Evolutionary conservation across 192 early-diverging fungal genomes (phyloP), one percentile per base, ranked within the genome.

Genomic region (Backusella tuberculispora): DNA sequence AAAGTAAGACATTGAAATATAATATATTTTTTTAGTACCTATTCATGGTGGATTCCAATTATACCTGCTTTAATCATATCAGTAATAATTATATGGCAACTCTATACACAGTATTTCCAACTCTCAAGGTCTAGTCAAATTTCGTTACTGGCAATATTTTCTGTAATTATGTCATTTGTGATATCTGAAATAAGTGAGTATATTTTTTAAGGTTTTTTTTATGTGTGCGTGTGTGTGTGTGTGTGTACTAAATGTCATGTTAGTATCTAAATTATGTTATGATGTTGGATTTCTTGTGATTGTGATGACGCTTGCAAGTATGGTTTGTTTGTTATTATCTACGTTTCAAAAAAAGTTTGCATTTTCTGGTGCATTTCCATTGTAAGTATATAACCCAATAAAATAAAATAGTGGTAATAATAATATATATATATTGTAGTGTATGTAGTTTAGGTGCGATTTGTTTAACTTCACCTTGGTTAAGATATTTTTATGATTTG

Each of bases 41-140:
- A 41, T 68, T 24, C 67, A 21, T 78, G 77, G 77, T 78, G 71
- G 71, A 74, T 69, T n/a, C 77, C 77, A 9, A 56, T 74, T 15
- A 15, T 78, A 29, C 73, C 60, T 64, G 14, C 48, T 47, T n/a
- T 69, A 26, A 24, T 74, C 34, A 26, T 60, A 4, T 41, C 50
- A 21, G 34, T 75, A 0, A 64, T 78, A 2, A 65, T 47, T 21
- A 50, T 74, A 38, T 78, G 77, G 77, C 72, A 74, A 42, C 24
- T 78, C 19, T 78, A 73, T 53, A 37, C 44, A 12, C 43, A 70
- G 5, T 78, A 78, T 45, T 74, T 60, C 2, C 66, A 69, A 14
- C 24, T 78, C 6, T 50, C 60, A 21, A 60, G 7, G 17, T 43
- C 53, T 10, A 41, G 43, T 12, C 66, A 63, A 21, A 69, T 69